Evolutionary conservation across 2,329 filamentous ascomycete genomes (phyloP).

Genomic region (Fusarium secorum): DNA sequence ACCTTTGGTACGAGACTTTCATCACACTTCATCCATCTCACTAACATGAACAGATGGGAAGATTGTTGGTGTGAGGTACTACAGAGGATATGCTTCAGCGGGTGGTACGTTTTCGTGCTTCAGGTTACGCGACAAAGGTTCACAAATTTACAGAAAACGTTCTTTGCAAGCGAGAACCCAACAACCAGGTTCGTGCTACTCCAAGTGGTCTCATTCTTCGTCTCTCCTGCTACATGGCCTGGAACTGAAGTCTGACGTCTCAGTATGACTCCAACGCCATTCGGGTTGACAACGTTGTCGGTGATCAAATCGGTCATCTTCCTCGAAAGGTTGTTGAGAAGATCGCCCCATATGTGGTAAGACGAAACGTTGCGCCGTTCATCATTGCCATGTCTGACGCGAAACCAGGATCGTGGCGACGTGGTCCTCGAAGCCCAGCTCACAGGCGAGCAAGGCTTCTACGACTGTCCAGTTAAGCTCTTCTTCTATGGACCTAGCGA

Average conservation of each 20-base stretch:
- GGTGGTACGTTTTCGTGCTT: constrained; percentile 51
- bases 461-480: constrained; percentile 76
- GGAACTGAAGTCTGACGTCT: not conserved
- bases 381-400: constrained; percentile 19
- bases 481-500: constrained; percentile 74
- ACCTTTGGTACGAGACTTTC: constrained; percentile 48
- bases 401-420: constrained; percentile 61
- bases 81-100: constrained; percentile 66
- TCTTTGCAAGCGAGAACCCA: constrained; percentile 69
- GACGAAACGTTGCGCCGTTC: constrained; percentile 23
- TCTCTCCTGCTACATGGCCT: not conserved
- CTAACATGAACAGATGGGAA: constrained; percentile 51
- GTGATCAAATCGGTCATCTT: constrained; percentile 80
- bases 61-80: constrained; percentile 65
- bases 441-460: constrained; percentile 70
- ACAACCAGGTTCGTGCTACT: constrained; percentile 58
- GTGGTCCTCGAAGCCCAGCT: constrained; percentile 75
- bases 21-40: not conserved
- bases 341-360: constrained; percentile 75
- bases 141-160: constrained; percentile 58
- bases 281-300: constrained; percentile 77
- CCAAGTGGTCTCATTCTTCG: constrained; percentile 19
- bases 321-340: constrained; percentile 73
- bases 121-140: not conserved
- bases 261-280: constrained; percentile 79